Base-by-base conservation (phyloP, 352 stramenopile genomes). In the Globisporangium spiculum region DNA sequence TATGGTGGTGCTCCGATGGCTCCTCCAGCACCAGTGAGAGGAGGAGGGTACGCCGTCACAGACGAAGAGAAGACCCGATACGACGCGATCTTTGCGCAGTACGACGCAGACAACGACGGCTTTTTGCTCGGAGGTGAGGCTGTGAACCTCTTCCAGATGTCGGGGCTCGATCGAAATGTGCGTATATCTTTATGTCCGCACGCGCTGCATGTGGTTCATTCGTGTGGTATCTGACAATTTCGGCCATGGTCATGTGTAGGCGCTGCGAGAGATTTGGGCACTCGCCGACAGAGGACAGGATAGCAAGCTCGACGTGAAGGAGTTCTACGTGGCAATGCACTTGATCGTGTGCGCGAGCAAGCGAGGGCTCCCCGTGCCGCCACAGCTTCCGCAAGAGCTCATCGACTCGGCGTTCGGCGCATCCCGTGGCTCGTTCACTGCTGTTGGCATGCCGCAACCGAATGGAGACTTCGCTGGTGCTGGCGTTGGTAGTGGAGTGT, bases 261-360 rank as follows among this genome's bases (percentile, higher is more conserved):
- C 86, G 16, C 78, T 99, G 48, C 86, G 93, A 46, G 74, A 89
- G 36, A 93, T 99, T 44, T 99, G 96, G 96, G 84, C 88, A 8
- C 88, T 99, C 77, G 89, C 90, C 0, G 96, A 99, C 78, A 78
- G 78, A 18, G 84, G 81, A 22, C 92, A 97, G 14, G 90, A 99
- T 74, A 98, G 96, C 70, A 90, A 91, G 56, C 86, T 99, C 36
- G 93, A 96, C 66, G 68, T 84, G 27, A 78, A 96, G 27, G 96
- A 99, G 71, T 99, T 99, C 74, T 97, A 96, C 73, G 84, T 98
- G 22, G 94, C 94, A 1, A 99, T 99, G 96, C 96, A 99, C 70
- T 73, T 99, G 65, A 99, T 99, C 74, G 94, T 98, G 22, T 99
- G 96, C 67, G 73, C 98, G 60, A 97, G 85, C 74, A 98, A 97